phyloP scores from a whole-genome alignment of 192 early-diverging fungal genomes.

The Umbelopsis vinacea region DNA sequence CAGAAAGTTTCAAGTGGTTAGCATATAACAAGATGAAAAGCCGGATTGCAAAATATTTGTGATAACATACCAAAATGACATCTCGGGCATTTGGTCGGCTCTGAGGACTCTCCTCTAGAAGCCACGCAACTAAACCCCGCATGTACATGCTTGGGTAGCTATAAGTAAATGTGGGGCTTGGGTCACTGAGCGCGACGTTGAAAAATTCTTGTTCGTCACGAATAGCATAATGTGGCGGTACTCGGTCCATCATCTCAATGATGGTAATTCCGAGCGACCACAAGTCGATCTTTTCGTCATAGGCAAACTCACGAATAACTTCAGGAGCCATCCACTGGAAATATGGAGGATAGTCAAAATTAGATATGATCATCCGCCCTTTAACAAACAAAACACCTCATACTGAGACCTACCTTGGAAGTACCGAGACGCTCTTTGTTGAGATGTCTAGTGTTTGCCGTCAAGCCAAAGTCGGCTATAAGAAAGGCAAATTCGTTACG shows the following conservation, averaged over 20 bases:
- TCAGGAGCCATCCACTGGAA: constrained; percentile 49
- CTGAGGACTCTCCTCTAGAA: constrained; percentile 32
- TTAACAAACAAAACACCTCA: neutral
- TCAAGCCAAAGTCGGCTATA: constrained; percentile 41
- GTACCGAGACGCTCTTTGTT: constrained; percentile 43
- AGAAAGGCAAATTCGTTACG: neutral
- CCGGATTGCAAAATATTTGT: neutral
- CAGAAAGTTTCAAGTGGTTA: neutral
- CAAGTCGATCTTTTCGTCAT: constrained; percentile 42
- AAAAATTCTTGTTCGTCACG: constrained; percentile 32
- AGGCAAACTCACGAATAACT: constrained; percentile 39
- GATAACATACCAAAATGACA: constrained; percentile 27
- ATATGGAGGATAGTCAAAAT: neutral
- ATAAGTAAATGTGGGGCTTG: constrained; percentile 43
- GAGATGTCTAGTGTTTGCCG: constrained; percentile 33
- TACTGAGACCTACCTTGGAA: constrained; percentile 33
- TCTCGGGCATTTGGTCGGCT: constrained; percentile 38
- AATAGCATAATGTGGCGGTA: constrained; percentile 43
- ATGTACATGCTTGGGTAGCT: constrained; percentile 38
- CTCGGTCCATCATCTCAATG: constrained; percentile 53
- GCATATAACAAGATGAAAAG: neutral
- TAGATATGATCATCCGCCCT: constrained; percentile 14
- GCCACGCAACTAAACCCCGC: constrained; percentile 39
- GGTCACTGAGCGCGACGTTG: constrained; percentile 24
- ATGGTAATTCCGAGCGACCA: constrained; percentile 48